A percentile compares a stretch with the other conserved stretches of the same genome.
Evolutionary conservation across 495 filamentous ascomycete genomes (phyloP).

Genomic region (Mycothermus thermophilus): DNA sequence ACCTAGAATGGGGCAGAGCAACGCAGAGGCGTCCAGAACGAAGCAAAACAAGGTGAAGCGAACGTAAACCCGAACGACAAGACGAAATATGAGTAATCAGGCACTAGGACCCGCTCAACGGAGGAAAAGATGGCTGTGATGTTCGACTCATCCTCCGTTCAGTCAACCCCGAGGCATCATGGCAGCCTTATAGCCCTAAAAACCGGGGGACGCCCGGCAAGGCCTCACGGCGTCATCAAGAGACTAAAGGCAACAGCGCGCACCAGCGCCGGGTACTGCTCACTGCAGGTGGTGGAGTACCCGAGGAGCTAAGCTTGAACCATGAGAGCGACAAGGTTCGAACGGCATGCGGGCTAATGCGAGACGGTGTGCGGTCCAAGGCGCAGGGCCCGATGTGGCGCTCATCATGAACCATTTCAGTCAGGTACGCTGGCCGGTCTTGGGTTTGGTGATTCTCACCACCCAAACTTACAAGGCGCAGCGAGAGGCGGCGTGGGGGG

Average conservation of each 20-base stretch:
- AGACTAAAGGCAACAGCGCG: conserved; percentile 17
- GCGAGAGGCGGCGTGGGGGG: too few species aligned
- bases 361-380: conserved; percentile 12
- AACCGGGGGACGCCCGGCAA: conserved; percentile 13
- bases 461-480: too few species aligned
- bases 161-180: conserved; percentile 11
- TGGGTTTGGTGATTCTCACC: too few species aligned
- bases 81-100: conserved; percentile 20
- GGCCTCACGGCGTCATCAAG: conserved; percentile 11
- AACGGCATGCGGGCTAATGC: conserved; percentile 20
- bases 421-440: too few species aligned
- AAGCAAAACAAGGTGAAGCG: conserved; percentile 4
- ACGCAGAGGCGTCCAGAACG: too few species aligned
- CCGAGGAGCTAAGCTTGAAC: conserved; percentile 7
- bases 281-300: conserved; percentile 5
- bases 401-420: too few species aligned
- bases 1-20: conserved; percentile 2
- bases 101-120: too few species aligned
- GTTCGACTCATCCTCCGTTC: conserved; percentile 17
- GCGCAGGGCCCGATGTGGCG: conserved; percentile 21
- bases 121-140: conserved; percentile 14
- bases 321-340: conserved; percentile 12
- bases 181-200: conserved; percentile 22
- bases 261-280: conserved; percentile 10
- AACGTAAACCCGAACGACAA: conserved; percentile 13